Evolutionary conservation across 1,284 basidiomycete genomes (phyloP), one percentile per base, ranked within the genome.

Genomic region (Peniophora sp.): DNA sequence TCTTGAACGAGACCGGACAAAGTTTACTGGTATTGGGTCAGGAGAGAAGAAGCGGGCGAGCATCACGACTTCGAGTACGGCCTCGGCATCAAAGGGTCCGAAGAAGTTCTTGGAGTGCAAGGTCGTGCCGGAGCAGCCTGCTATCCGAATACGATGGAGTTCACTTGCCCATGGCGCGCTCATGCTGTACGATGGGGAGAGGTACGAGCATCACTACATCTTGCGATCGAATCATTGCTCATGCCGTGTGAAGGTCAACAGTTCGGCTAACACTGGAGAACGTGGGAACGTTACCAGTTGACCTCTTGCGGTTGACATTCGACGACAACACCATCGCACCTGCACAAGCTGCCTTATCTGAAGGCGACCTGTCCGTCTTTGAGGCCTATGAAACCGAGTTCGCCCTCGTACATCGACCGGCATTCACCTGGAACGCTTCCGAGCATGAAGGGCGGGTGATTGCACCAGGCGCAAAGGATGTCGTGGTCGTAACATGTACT

Each of bases 181-280:
- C 24, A 95, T 96, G 87, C 71, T 99, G 49, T 96, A 93, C 62
- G 83, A 96, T 50, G 96, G 96, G 42, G 96, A 99, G 72, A 82
- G 70, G 88, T 92, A 55, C 54, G 82, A 69, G 2, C 14, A 3
- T 42, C 12, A 49, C 47, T 50, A 34, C 15, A 27, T 32, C 24
- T 32, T n/a, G 43, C 46, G 27, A 35, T 39, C 9, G n/a, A 18
- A 20, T 6, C 37, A 5, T 15, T 15, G 15, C 46, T 24, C 18
- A n/a, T 48, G 24, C 42, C 55, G 24, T 23, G 23, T 6, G 20
- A 57, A 96, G 92, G 60, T 87, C 88, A 1, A 80, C 71, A 0
- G 83, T 98, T 48, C 83, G 85, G 3, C 75, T 98, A 48, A 92
- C 87, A 0, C 70, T 99, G 11, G 89, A 94, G 64, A 99, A 99